Conservation (phyloP, 1,139 yeast species). For the Pichia sp. region DNA sequence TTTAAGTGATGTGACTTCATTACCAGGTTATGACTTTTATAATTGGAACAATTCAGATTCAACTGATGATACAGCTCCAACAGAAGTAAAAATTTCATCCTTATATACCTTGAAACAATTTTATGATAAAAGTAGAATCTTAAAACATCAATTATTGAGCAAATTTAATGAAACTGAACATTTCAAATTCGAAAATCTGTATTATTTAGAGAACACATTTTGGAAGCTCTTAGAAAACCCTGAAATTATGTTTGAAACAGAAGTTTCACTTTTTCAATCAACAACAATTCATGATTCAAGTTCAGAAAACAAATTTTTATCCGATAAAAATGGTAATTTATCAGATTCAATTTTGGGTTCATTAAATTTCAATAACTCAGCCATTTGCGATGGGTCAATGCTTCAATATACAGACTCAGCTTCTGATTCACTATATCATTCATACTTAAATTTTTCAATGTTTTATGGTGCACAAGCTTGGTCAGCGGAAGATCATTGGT, state of each 20-base stretch:
- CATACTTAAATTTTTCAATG: conserved; percentile 60
- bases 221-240: conserved; percentile 40
- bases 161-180: conserved; percentile 6
- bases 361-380: conserved; percentile 69
- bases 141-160: conserved; percentile 16
- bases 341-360: conserved; percentile 34
- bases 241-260: conserved; percentile 38
- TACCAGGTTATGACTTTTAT: conserved; percentile 31
- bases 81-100: conserved; percentile 35
- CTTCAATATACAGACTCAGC: conserved; percentile 31
- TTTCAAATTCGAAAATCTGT: conserved; percentile 10
- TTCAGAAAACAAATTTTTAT: conserved; percentile 26
- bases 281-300: conserved; percentile 45
- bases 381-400: conserved; percentile 47
- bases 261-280: conserved; percentile 42
- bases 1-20: conserved; percentile 26
- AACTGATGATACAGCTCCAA: conserved; percentile 34
- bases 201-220: conserved; percentile 39
- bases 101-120: conserved; percentile 45
- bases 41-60: conserved; percentile 33
- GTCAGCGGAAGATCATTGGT: conserved; percentile 70
- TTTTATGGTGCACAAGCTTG: conserved; percentile 66
- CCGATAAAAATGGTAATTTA: conserved; percentile 5
- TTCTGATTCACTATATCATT: conserved; percentile 29
- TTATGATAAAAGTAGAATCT: conserved; percentile 40